These are phyloP conservation scores for Oryza australiensis DNA, from an alignment of 176 grass and related monocot species.

Conservation along the genomic window DNA sequence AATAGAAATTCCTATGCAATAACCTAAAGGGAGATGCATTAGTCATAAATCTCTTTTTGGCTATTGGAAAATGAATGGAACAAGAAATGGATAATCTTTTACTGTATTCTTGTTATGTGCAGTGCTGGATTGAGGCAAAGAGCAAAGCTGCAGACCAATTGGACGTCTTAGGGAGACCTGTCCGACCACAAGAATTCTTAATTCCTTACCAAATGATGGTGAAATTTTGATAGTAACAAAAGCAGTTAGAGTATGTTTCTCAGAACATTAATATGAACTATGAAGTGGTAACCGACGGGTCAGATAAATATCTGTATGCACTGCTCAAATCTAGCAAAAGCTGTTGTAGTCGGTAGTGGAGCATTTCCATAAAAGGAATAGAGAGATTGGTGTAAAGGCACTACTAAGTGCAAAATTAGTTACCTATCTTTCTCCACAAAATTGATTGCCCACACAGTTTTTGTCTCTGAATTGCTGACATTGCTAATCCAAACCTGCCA, in stretches of 20 bases:
- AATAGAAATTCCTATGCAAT: neutral
- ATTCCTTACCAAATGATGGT: constrained; percentile 8
- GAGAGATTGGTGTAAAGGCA: constrained; percentile 2
- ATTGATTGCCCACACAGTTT: constrained; percentile 9
- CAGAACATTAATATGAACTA: constrained; percentile 12
- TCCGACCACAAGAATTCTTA: neutral
- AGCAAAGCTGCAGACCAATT: too few relatives aligned
- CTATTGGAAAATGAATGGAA: constrained; percentile 10
- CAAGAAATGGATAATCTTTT: neutral
- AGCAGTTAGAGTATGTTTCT: neutral
- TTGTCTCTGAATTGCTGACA: neutral
- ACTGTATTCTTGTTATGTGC: neutral
- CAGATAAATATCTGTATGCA: neutral
- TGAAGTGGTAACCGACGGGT: constrained; percentile 1
- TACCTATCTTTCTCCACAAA: constrained; percentile 16
- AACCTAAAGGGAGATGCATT: neutral
- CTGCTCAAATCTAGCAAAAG: constrained; percentile 18
- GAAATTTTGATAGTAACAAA: neutral
- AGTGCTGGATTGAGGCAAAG: too few relatives aligned
- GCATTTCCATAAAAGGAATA: constrained; percentile 33
- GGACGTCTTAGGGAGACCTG: too few relatives aligned
- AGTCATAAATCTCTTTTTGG: neutral
- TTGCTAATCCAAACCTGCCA: neutral
- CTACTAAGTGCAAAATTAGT: neutral
- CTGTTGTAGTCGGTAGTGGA: constrained; percentile 14